A percentile compares a stretch with the other conserved stretches of the same genome.
Evolutionary conservation across 176 grass and related monocot genomes (phyloP).

Genomic region (maize (Zea mays)): Zm-B73-REFERENCE-NAM-5.0 NC_050105.1:3595501-3596000

Average conservation of each 20-base stretch:
- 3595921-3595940: not conserved
- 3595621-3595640: not conserved
- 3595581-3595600: constrained; percentile 7
- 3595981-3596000: not conserved
- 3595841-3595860: not conserved
- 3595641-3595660: constrained; percentile 34
- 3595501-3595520: not conserved
- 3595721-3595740: constrained; percentile 13
- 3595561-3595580: constrained; percentile 28
- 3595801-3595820: not conserved
- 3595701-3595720: not conserved
- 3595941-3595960: not conserved
- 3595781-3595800: not conserved
- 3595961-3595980: not conserved
- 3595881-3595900: not conserved
- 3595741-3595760: not conserved
- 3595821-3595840: not conserved
- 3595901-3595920: not conserved
- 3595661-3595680: constrained; percentile 19
- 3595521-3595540: not conserved
- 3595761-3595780: not conserved
- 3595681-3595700: not conserved
- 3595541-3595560: constrained; percentile 8
- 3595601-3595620: not conserved
- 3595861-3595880: not conserved